Evolutionary conservation across 176 grass and related monocot genomes (phyloP).

Genomic region (Raddia distichophylla): DNA sequence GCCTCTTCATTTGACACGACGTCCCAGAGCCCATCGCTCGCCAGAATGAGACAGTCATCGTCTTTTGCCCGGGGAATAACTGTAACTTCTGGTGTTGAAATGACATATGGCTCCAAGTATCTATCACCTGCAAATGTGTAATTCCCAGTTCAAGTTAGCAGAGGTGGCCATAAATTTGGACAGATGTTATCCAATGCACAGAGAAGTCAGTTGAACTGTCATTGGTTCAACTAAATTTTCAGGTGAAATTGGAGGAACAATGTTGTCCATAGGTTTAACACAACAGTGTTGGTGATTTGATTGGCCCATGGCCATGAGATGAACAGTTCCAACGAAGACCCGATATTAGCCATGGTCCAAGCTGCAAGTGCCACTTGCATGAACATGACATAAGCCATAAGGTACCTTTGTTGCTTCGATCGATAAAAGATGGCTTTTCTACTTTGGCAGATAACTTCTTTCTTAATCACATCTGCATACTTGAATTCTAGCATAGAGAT

Average conservation of each 20-base stretch:
- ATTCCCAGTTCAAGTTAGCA: slow-evolving; percentile 28
- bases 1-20: slow-evolving; percentile 83
- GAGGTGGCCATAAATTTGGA: slow-evolving; percentile 15
- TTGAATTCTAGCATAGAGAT: slow-evolving; percentile 46
- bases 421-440: slow-evolving; percentile 50
- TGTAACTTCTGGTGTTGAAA: slow-evolving; percentile 71
- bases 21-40: slow-evolving; percentile 88
- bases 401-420: slow-evolving; percentile 49
- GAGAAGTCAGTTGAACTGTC: slow-evolving; percentile 39
- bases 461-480: slow-evolving; percentile 43
- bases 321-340: slow-evolving; percentile 42
- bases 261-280: slow-evolving; percentile 24
- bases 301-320: neutral
- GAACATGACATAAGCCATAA: slow-evolving; percentile 34
- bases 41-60: slow-evolving; percentile 82
- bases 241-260: slow-evolving; percentile 43
- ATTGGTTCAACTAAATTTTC: slow-evolving; percentile 41
- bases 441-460: slow-evolving; percentile 35
- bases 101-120: slow-evolving; percentile 79
- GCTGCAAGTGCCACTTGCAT: slow-evolving; percentile 40
- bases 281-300: neutral
- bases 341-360: slow-evolving; percentile 42
- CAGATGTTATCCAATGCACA: slow-evolving; percentile 41
- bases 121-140: slow-evolving; percentile 63
- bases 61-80: slow-evolving; percentile 76